These are phyloP conservation scores for Rhodotorula sp. DNA, from an alignment of 1,284 basidiomycete species.

Conservation along the genomic window DNA sequence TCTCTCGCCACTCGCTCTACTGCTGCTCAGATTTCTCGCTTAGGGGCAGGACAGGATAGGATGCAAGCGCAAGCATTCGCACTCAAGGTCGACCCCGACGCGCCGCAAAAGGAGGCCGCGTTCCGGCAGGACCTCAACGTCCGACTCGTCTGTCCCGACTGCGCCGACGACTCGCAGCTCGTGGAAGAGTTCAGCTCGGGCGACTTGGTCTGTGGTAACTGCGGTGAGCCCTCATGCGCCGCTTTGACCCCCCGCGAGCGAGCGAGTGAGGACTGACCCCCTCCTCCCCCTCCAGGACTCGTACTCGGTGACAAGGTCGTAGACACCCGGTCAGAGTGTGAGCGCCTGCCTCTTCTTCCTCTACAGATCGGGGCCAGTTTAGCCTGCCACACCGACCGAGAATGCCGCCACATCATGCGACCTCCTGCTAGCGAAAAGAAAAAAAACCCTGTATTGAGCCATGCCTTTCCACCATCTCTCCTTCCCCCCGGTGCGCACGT, in stretches of 20 bases:
- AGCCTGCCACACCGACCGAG: neutral
- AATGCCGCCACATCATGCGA: neutral
- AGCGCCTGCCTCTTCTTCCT: conserved; percentile 35
- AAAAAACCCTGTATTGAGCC: conserved; percentile 14
- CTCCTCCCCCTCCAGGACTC: conserved; percentile 24
- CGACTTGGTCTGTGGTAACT: conserved; percentile 94
- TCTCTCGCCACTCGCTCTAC: neutral
- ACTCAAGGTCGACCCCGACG: conserved; percentile 34
- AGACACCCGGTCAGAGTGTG: conserved; percentile 93
- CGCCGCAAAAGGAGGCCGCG: conserved; percentile 10
- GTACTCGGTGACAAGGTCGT: conserved; percentile 95
- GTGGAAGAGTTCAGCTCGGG: conserved; percentile 97
- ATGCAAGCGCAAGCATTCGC: conserved; percentile 29
- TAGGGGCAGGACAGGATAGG: too few species aligned
- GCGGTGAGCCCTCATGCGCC: conserved; percentile 64
- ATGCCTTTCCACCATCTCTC: conserved; percentile 44
- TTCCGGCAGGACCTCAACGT: conserved; percentile 72
- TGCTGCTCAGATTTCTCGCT: neutral
- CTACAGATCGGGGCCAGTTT: too few species aligned
- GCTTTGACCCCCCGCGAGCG: neutral
- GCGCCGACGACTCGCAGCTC: conserved; percentile 87
- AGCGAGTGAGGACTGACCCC: neutral
- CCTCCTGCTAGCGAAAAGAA: neutral
- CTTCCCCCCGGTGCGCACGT: neutral
- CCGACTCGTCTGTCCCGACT: conserved; percentile 90